Base-by-base conservation (phyloP, 129 eudicot genomes). In the Chrysanthemum makinoi region DNA sequence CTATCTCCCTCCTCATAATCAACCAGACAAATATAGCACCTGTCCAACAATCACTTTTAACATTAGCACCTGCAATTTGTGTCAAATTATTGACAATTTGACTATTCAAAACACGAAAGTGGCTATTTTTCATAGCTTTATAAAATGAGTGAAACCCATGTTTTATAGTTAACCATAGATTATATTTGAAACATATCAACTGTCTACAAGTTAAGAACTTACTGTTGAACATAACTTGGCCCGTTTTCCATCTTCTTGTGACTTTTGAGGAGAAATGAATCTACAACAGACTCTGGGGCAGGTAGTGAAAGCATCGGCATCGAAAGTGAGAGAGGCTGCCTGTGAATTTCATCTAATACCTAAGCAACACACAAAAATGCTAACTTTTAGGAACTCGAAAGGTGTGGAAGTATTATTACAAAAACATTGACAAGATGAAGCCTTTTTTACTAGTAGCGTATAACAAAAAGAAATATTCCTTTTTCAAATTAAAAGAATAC, bases 341-440 rank as follows among this genome's bases (percentile, higher is more conserved):
- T 85, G 62, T 88, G 95, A 66, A 91, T 84, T 77, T 88, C 97
- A 82, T 91, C 97, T 86, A 91, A 69, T 69, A 86, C 97, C 97
- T 91, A 68, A 71, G 62, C 66, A 65, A 72, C 68, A 22, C 65
- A 30, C 10, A 3, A 10, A 44, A 35, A 39, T 0, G 16, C 5
- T 49, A 9, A 63, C 24, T 48, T 48, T 59, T 47, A 17, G 68
- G 49, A 17, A 15, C 65, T 26, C 18, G 4, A 43, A 6, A 68
- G 12, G n/a, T 6, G 9, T 6, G 46, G 10, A 39, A 39, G 9
- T 39, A 39, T 8, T 8, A 39, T 39, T 39, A 39, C 46, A 39
- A 39, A 39, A 39, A 7, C 46, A 39, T 39, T 39, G 46, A 39
- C 2, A 39, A 39, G 46, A 39, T 39, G 46, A 39, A 8, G 46